Evolutionary conservation across 2,329 filamentous ascomycete species (phyloP).

Genomic region (Penicillium sp.): DNA sequence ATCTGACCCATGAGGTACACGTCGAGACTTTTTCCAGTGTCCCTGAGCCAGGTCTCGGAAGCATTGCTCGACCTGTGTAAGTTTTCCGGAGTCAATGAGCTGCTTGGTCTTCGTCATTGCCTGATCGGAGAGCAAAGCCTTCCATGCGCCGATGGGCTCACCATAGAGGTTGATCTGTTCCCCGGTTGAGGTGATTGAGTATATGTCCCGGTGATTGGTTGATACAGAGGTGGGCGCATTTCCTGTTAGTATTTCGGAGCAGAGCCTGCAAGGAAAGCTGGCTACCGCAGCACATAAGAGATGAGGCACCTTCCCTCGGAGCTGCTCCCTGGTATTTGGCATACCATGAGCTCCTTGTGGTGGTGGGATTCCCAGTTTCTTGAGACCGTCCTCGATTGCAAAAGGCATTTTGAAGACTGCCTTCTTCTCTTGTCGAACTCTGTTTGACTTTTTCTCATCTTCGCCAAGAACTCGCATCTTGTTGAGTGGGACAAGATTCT

Average conservation of each 20-base stretch:
- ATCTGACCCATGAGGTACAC: conserved; percentile 2
- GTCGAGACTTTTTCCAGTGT: conserved; percentile 9
- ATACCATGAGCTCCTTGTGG: neutral
- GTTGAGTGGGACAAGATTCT: conserved; percentile 7
- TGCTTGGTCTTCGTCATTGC: conserved; percentile 18
- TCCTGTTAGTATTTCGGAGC: conserved; percentile 13
- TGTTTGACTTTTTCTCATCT: conserved; percentile 14
- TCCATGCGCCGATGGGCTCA: conserved; percentile 22
- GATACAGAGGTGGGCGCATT: neutral
- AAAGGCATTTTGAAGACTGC: conserved; percentile 6
- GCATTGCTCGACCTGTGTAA: conserved; percentile 14
- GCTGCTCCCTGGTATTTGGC: neutral
- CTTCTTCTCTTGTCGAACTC: neutral
- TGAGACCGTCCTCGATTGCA: neutral
- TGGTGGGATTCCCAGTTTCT: neutral
- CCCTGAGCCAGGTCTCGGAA: conserved; percentile 28
- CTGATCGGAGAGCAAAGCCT: conserved; percentile 19
- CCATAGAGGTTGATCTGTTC: conserved; percentile 19
- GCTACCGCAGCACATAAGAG: conserved; percentile 12
- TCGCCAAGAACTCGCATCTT: conserved; percentile 8
- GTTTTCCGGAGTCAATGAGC: neutral
- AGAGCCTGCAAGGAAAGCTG: conserved; percentile 25
- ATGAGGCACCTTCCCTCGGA: conserved; percentile 9
- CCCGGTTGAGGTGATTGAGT: neutral
- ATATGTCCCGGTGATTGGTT: neutral